Evolutionary conservation across 305 asterid genomes (phyloP), one percentile per base, ranked within the genome.

Genomic region (Fraxinus baroniana): DNA sequence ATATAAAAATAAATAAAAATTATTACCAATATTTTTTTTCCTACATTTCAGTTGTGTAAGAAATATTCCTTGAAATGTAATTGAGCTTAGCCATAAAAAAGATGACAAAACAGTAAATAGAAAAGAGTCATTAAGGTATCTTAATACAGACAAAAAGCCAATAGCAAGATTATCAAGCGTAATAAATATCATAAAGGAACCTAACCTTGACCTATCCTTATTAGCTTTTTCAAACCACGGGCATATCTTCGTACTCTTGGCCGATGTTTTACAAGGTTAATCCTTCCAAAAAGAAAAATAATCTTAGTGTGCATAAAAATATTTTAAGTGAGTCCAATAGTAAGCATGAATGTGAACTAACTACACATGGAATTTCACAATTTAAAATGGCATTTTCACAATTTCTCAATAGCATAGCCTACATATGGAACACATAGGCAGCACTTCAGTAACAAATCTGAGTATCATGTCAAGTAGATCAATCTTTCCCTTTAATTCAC

Each of bases 131-230:
- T 70, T 35, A 70, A 30, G 75, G 41, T 24, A 41, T 77, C 22
- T 74, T 15, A 12, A 46, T 10, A 46, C 22, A 15, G 33, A 71
- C 22, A 28, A 75, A 17, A 71, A 64, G 64, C 81, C 46, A 66
- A 39, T 36, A 39, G 18, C 62, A 82, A 80, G 55, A 82, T 64
- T 33, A 36, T 15, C 60, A 64, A 85, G 60, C 83, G 72, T 20
- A 18, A 18, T 28, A 28, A 30, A 15, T 70, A 30, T 24, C 85
- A 78, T 74, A 72, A 74, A 41, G 83, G 74, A 41, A 74, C 78
- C 97, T 91, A 87, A 97, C 99, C 99, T 88, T 94, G 95, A 79
- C 99, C 99, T 78, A 95, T 97, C 90, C 86, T 92, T 78, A 95
- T 86, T 79, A 93, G 90, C 88, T 90, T 91, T 81, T 92, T 97